These are phyloP conservation scores for Dendrobium huoshanense DNA, from an alignment of 106 monocot genomes.

Conservation along the genomic window DNA sequence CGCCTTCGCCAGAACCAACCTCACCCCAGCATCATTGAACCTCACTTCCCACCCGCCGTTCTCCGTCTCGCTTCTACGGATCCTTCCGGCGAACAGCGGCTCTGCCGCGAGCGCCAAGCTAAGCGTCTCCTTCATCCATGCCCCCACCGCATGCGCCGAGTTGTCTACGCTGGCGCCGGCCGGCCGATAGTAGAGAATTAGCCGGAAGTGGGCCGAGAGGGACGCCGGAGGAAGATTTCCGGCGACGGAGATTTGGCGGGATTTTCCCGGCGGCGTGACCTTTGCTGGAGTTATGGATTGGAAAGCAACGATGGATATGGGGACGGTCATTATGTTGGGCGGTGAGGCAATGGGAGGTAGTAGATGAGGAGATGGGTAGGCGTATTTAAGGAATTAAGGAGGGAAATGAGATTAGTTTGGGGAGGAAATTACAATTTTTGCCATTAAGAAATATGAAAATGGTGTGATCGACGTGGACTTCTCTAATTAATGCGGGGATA, in stretches of 20 bases:
- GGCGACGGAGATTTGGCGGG: constrained; percentile 14
- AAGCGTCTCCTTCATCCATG: constrained; percentile 63
- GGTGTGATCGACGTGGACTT: no score
- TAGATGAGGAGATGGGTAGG: background rate
- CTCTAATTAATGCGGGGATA: no score
- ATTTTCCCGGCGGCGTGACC: constrained; percentile 18
- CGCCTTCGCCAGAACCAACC: constrained; percentile 60
- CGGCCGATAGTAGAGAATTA: constrained; percentile 47
- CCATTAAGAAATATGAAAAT: no score
- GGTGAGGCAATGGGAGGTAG: background rate
- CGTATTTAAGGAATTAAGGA: background rate
- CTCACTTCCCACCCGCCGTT: constrained; percentile 54
- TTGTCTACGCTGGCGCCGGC: background rate
- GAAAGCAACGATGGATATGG: constrained; percentile 23
- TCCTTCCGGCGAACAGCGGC: constrained; percentile 56
- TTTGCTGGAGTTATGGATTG: constrained; percentile 43
- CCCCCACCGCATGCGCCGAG: constrained; percentile 24
- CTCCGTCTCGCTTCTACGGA: constrained; percentile 21
- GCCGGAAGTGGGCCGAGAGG: constrained; percentile 33
- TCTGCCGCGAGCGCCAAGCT: constrained; percentile 32
- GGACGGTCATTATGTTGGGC: background rate
- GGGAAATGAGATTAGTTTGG: background rate
- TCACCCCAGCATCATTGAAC: constrained; percentile 53
- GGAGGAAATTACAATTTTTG: background rate
- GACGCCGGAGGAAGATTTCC: background rate